A percentile compares a stretch with the other conserved stretches of the same genome.
These are phyloP conservation scores for Trypanosoma boissoni DNA, from an alignment of 208 protist genomes.

Conservation along the genomic window DNA sequence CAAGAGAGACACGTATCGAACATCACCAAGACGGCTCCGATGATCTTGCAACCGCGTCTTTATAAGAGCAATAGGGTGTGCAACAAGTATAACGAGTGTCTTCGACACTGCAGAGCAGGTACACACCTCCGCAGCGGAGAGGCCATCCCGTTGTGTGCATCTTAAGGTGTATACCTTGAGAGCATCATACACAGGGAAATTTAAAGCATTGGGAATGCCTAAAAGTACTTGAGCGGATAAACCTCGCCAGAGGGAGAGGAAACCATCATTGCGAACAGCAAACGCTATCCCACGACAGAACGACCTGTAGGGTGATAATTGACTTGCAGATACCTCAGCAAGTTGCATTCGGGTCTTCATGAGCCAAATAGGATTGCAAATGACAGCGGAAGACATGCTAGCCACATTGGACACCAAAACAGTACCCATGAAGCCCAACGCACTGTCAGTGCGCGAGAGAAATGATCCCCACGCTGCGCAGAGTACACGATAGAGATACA, in stretches of 20 bases:
- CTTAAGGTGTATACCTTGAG: slow-evolving; percentile 43
- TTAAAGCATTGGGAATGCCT: slow-evolving; percentile 76
- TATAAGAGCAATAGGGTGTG: slow-evolving; percentile 68
- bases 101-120: slow-evolving; percentile 68
- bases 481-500: slow-evolving; percentile 80
- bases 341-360: slow-evolving; percentile 91
- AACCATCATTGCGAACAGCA: slow-evolving; percentile 48
- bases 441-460: slow-evolving; percentile 8
- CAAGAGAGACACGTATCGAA: slow-evolving; percentile 65
- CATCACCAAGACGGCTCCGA: slow-evolving; percentile 47
- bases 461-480: slow-evolving; percentile 22
- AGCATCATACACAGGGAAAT: slow-evolving; percentile 80
- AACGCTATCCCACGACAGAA: slow-evolving; percentile 60
- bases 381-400: slow-evolving; percentile 51
- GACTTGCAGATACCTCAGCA: slow-evolving; percentile 7
- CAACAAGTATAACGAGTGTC: slow-evolving; percentile 39
- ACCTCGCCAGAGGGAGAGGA: slow-evolving; percentile 75
- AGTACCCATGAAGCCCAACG: slow-evolving; percentile 42
- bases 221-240: slow-evolving; percentile 76
- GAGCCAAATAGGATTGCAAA: slow-evolving; percentile 87
- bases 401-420: slow-evolving; percentile 59
- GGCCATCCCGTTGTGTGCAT: slow-evolving; percentile 9
- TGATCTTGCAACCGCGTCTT: slow-evolving; percentile 89
- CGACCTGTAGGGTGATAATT: slow-evolving; percentile 38
- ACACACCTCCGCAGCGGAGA: slow-evolving; percentile 54